Evolutionary conservation across 768 basidiomycete species (phyloP).

Genomic region (Porpolomopsis calyptriformis): DNA sequence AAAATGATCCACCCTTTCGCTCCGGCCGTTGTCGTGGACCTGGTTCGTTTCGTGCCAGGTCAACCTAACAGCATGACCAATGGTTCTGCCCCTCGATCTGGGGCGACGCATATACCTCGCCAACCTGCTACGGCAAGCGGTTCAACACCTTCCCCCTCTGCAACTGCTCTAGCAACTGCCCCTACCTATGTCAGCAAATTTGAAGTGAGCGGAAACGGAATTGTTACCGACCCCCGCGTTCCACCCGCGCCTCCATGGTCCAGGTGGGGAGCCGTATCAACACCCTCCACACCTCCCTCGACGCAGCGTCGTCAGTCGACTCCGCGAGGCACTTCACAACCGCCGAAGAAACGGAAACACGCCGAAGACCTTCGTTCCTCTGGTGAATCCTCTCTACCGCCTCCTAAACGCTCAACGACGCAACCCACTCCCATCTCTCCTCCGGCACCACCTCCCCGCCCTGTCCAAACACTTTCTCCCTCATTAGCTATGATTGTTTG

Average conservation of each 20-base stretch:
- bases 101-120: constrained; percentile 12
- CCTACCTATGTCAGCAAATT: constrained; percentile 1
- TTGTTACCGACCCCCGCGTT: constrained; percentile 5
- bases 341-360: constrained; percentile 38
- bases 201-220: constrained; percentile 6
- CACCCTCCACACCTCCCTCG: constrained; percentile 35
- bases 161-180: constrained; percentile 12
- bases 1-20: constrained; percentile 52
- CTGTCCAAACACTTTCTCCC: constrained; percentile 44
- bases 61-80: constrained; percentile 30
- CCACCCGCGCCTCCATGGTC: constrained; percentile 37
- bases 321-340: constrained; percentile 26
- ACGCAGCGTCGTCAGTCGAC: constrained; percentile 30
- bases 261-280: constrained; percentile 36
- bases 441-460: constrained; percentile 22
- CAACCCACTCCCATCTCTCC: constrained; percentile 21
- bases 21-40: constrained; percentile 65
- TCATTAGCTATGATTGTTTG: constrained; percentile 56
- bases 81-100: constrained; percentile 11
- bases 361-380: constrained; percentile 25
- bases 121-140: constrained; percentile 12
- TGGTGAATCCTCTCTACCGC: constrained; percentile 17
- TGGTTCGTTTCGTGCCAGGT: constrained; percentile 52
- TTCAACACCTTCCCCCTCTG: constrained; percentile 9
- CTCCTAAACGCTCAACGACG: constrained; percentile 29